Evolutionary conservation across 108 stramenopile species (phyloP).

Genomic region (Conticribra guillardii): DNA sequence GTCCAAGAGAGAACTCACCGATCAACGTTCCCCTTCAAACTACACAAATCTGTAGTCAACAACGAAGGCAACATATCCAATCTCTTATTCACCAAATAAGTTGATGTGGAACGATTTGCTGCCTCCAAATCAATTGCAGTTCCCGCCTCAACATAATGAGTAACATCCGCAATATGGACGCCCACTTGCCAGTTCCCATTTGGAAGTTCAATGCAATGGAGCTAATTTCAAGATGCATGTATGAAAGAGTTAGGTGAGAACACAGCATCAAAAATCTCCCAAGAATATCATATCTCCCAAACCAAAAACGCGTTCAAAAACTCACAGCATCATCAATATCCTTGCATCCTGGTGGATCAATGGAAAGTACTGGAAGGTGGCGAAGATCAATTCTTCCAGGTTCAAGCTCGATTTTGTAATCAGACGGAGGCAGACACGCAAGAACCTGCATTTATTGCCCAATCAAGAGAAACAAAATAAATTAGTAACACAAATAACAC

Average conservation of each 20-base stretch:
- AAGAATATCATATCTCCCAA: background rate
- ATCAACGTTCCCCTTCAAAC: slow-evolving; percentile 92
- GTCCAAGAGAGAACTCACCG: slow-evolving; percentile 54
- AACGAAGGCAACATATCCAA: slow-evolving; percentile 97
- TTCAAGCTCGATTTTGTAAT: slow-evolving; percentile 89
- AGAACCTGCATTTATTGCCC: slow-evolving; percentile 65
- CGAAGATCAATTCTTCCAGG: slow-evolving; percentile 89
- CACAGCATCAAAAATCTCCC: background rate
- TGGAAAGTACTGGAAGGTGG: slow-evolving; percentile 90
- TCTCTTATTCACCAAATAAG: slow-evolving; percentile 96
- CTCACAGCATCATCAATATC: slow-evolving; percentile 97
- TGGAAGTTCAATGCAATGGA: slow-evolving; percentile 89
- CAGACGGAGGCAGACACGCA: slow-evolving; percentile 94
- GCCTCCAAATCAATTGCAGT: slow-evolving; percentile 96
- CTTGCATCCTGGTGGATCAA: slow-evolving; percentile 99
- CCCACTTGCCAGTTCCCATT: slow-evolving; percentile 96
- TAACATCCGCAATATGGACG: slow-evolving; percentile 99
- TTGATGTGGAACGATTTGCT: slow-evolving; percentile 94
- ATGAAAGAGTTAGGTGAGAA: background rate
- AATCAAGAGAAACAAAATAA: background rate
- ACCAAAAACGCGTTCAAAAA: too few species aligned
- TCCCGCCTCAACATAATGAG: slow-evolving; percentile 95
- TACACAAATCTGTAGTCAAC: slow-evolving; percentile 96
- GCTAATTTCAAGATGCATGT: too few species aligned
- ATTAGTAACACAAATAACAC: too few species aligned